Conservation (phyloP, 108 stramenopile genomes). For the Epithemia pelagica region DNA sequence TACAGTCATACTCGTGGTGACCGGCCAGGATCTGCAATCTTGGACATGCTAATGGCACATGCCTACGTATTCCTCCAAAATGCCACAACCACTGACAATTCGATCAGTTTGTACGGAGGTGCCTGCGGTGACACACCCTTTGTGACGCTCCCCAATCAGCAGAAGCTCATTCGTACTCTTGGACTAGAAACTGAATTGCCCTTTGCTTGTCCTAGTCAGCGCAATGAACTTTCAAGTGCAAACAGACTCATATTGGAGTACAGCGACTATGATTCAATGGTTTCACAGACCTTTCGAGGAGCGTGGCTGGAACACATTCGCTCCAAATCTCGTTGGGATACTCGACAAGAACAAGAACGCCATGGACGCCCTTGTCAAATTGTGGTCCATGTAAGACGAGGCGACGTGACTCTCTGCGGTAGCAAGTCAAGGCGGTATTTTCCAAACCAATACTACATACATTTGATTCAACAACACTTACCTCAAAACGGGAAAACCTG, state of each 20-base stretch:
- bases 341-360: constrained; percentile 1
- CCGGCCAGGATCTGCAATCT: constrained; percentile 16
- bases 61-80: constrained; percentile 11
- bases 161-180: not conserved
- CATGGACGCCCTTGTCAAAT: constrained; percentile 6
- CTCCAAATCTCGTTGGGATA: not conserved
- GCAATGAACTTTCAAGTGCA: not conserved
- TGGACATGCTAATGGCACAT: constrained; percentile 21
- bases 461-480: constrained; percentile 1
- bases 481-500: not conserved
- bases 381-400: constrained; percentile 32
- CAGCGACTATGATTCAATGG: not conserved
- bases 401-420: constrained; percentile 21
- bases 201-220: not conserved
- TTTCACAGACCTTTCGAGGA: not conserved
- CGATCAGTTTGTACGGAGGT: constrained; percentile 5
- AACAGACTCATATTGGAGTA: not conserved
- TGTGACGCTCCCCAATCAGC: not conserved
- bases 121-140: constrained; percentile 8
- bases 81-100: not conserved
- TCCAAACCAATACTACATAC: constrained; percentile 26
- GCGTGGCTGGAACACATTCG: not conserved
- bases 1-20: constrained; percentile 10
- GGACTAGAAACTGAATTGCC: constrained; percentile 3
- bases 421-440: constrained; percentile 15